These are phyloP conservation scores for Mortierella hygrophila DNA, from an alignment of 192 early-diverging fungal species.

Conservation along the genomic window DNA sequence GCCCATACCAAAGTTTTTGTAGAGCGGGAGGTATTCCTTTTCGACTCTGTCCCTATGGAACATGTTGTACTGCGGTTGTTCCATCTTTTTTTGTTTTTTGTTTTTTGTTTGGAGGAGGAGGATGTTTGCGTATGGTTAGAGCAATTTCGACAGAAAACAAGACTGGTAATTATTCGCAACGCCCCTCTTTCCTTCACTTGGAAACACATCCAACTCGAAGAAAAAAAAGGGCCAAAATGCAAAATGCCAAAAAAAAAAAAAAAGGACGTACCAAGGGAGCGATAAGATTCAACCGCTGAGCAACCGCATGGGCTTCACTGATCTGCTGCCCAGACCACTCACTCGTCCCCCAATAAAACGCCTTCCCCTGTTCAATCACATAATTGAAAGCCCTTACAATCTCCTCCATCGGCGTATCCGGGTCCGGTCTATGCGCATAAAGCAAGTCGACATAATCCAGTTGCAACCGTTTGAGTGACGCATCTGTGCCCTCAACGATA, in stretches of 20 bases:
- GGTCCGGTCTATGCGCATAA: conserved; percentile 84
- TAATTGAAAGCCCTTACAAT: conserved; percentile 84
- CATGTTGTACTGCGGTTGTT: conserved; percentile 89
- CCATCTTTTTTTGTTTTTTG: conserved; percentile 45
- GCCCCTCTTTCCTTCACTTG: no score
- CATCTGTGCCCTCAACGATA: conserved; percentile 81
- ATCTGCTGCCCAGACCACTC: conserved; percentile 86
- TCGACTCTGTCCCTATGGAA: conserved; percentile 81
- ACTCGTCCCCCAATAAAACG: conserved; percentile 85
- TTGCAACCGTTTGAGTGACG: conserved; percentile 76
- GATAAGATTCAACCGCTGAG: conserved; percentile 73
- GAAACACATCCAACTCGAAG: no score
- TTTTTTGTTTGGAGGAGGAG: neutral
- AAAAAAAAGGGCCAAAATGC: neutral
- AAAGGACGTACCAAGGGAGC: conserved; percentile 62
- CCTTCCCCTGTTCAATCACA: conserved; percentile 81
- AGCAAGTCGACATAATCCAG: conserved; percentile 81
- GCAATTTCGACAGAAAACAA: neutral
- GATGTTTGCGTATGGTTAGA: no score
- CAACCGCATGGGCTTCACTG: conserved; percentile 76
- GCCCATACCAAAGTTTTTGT: conserved; percentile 73
- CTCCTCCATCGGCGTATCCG: conserved; percentile 82
- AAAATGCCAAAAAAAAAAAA: no score
- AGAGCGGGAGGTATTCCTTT: conserved; percentile 76
- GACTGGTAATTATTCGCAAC: neutral